These are phyloP conservation scores for Fraxinus paxiana DNA, from an alignment of 305 asterid species.

Conservation along the genomic window DNA sequence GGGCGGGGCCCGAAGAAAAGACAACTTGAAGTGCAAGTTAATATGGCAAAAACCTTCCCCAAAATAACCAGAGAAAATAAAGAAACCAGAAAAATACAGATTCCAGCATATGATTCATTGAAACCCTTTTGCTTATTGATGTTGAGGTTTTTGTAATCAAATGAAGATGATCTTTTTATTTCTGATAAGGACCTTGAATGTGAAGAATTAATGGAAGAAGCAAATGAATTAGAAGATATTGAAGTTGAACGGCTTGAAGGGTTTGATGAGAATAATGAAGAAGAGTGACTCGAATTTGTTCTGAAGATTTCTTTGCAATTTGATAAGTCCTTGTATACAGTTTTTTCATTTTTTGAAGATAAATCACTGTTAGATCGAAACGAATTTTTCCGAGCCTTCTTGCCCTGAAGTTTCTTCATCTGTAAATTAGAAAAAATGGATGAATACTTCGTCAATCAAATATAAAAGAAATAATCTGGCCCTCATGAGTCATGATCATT, in stretches of 20 bases:
- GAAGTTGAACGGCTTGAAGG: neutral
- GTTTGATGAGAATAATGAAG: neutral
- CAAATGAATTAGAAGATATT: neutral
- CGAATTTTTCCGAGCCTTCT: neutral
- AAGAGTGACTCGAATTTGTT: neutral
- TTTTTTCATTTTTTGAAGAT: neutral
- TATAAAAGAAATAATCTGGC: neutral
- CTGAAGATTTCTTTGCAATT: neutral
- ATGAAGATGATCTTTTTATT: neutral
- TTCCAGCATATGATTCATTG: neutral
- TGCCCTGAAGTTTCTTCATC: neutral
- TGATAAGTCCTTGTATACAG: neutral
- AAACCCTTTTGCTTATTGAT: neutral
- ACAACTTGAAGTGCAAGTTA: neutral
- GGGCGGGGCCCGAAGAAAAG: neutral
- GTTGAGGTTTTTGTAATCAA: neutral
- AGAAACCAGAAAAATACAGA: neutral
- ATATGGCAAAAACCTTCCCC: neutral
- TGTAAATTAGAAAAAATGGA: neutral
- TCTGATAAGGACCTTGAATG: neutral
- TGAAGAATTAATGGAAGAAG: neutral
- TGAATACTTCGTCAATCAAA: neutral
- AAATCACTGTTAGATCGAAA: neutral
- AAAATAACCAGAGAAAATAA: constrained; percentile 3
- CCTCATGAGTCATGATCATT: too few species aligned